Base-by-base conservation (phyloP, 352 stramenopile species). In the Phytophthora sp. region DNA sequence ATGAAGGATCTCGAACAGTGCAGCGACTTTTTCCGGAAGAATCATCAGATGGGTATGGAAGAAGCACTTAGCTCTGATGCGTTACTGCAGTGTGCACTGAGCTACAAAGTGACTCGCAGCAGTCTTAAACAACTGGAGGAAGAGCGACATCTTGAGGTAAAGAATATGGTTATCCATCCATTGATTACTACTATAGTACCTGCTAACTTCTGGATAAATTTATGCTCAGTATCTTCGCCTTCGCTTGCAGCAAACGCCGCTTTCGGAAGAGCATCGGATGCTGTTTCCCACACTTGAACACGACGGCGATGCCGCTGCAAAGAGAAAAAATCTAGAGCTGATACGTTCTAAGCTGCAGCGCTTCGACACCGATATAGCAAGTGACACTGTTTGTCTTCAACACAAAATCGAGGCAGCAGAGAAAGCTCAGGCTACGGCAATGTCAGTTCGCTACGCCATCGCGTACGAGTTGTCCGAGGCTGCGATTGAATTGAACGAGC, bases 351-450 rank as follows among this genome's bases (percentile, higher is more conserved):
- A 91, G 33, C 70, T 95, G 2, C 53, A 79, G 15, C 70, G 76
- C 21, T 86, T 91, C 21, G 87, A 95, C 50, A 69, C 58, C 0
- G 75, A 86, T 49, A 74, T 92, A n/a, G 82, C 84, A n/a, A 82
- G 70, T 44, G 87, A 95, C 45, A 90, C 82, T 4, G 67, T 73
- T 23, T 76, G 90, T 3, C 63, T 95, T 13, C 87, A 88, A 20
- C 69, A 77, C 1, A 95, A 95, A 63, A 93, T 93, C 54, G 87
- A 94, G 39, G 62, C 49, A n/a, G 79, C 84, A 2, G 82, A 94
- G 58, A 82, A 76, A 33, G 74, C 71, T 1, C 74, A 90, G 24
- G 86, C 79, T 1, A 59, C 79, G 21, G 79, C 83, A 1, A 82
- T 86, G 18, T 79, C 74, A 3, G 42, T 81, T 20, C 73, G 89